phyloP scores from a whole-genome alignment of 768 basidiomycete species.

The Psilocybe tampanensis region DNA sequence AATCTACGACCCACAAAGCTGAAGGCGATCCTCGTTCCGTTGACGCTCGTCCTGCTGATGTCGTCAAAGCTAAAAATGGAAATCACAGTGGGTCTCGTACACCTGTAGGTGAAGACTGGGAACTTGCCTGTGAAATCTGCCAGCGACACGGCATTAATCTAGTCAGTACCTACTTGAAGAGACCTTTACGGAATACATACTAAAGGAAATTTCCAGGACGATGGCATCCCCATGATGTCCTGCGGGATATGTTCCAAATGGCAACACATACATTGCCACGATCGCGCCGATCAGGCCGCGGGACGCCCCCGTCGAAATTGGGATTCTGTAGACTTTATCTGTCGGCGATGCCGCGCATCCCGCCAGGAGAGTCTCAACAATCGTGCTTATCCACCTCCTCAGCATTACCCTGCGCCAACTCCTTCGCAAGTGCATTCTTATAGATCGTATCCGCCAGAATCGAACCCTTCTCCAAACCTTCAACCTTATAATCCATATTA shows the following conservation, averaged over 20 bases:
- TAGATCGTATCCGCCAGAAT: slow-evolving; percentile 6
- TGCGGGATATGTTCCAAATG: slow-evolving; percentile 84
- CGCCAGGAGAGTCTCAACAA: slow-evolving; percentile 6
- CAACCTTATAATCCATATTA: slow-evolving; percentile 10
- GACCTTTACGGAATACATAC: slow-evolving; percentile 5
- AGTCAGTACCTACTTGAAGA: slow-evolving; percentile 44
- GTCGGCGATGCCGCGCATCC: slow-evolving; percentile 52
- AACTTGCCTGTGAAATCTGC: slow-evolving; percentile 89
- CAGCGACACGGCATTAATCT: slow-evolving; percentile 69
- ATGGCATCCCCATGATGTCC: slow-evolving; percentile 75
- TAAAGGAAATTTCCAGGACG: slow-evolving; percentile 54
- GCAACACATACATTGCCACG: slow-evolving; percentile 91
- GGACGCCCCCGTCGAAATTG: slow-evolving; percentile 78
- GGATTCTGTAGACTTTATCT: slow-evolving; percentile 84
- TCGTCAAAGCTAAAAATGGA: slow-evolving; percentile 20
- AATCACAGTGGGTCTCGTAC: slow-evolving; percentile 43
- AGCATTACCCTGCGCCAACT: slow-evolving; percentile 11
- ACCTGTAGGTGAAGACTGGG: slow-evolving; percentile 72
- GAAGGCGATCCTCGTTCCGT: not conserved
- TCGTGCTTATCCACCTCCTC: slow-evolving; percentile 3
- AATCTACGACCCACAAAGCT: not conserved
- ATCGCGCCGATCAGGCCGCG: slow-evolving; percentile 62
- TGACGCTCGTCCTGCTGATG: not conserved
- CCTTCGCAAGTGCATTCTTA: slow-evolving; percentile 13
- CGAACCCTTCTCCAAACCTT: slow-evolving; percentile 5